Evolutionary conservation across 441 rosid species (phyloP).

Genomic region (Arabidopsis hybrid): DNA sequence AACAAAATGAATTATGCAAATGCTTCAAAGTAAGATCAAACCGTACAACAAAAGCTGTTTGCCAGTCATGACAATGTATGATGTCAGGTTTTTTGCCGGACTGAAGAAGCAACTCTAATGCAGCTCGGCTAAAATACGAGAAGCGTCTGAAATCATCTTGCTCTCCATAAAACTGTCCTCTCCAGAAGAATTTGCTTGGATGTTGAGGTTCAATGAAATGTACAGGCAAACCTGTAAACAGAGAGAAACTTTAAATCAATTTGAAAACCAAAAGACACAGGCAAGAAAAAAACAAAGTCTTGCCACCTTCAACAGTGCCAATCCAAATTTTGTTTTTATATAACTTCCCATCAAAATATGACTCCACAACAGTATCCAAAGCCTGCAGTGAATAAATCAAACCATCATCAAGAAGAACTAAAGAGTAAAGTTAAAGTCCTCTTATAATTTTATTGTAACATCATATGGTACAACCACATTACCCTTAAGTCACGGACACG

Average conservation of each 20-base stretch:
- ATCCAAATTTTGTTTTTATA: constrained; percentile 92
- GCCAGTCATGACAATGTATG: constrained; percentile 99
- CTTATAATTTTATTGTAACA: constrained; percentile 12
- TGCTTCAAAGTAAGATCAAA: constrained; percentile 12
- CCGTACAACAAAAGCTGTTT: constrained; percentile 97
- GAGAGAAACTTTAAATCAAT: constrained; percentile 35
- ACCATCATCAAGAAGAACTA: constrained; percentile 28
- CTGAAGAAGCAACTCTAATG: constrained; percentile 92
- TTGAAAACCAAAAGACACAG: constrained; percentile 11
- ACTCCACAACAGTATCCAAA: constrained; percentile 76
- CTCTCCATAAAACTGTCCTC: constrained; percentile 95
- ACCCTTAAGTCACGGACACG: constrained; percentile 80
- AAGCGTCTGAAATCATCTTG: constrained; percentile 94
- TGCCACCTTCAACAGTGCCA: constrained; percentile 84
- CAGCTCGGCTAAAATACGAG: constrained; percentile 96
- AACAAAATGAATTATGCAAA: constrained; percentile 9
- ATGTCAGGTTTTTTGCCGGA: constrained; percentile 95
- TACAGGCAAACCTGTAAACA: constrained; percentile 86
- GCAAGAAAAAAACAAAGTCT: neutral
- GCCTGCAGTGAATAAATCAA: constrained; percentile 56
- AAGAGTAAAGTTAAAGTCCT: constrained; percentile 1
- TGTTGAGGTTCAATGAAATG: constrained; percentile 97
- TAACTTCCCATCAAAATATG: constrained; percentile 86
- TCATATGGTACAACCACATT: constrained; percentile 36
- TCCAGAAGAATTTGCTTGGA: constrained; percentile 93